phyloP scores from a whole-genome alignment of 805 yeast species.

The Spathaspora hagerdaliae region DNA sequence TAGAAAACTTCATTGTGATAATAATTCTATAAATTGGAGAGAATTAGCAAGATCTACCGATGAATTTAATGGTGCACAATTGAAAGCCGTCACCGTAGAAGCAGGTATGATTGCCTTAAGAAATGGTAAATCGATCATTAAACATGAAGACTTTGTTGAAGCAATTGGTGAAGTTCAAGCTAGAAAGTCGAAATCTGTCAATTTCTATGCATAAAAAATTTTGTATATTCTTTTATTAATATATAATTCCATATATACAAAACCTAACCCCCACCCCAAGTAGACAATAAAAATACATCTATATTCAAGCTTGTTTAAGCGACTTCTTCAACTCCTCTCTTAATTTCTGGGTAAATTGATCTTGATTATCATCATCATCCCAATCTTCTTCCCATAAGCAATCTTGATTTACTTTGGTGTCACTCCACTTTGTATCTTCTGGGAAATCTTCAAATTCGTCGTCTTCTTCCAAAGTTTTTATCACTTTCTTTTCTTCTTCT shows the following conservation, averaged over 20 bases:
- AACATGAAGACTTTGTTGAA: constrained; percentile 97
- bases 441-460: constrained; percentile 98
- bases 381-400: constrained; percentile 94
- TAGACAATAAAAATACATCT: background rate
- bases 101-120: constrained; percentile 99
- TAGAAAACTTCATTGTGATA: constrained; percentile 89
- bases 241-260: background rate
- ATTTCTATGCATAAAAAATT: constrained; percentile 78
- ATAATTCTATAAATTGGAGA: constrained; percentile 88
- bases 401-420: constrained; percentile 48
- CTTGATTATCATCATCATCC: constrained; percentile 94
- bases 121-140: constrained; percentile 85
- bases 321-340: constrained; percentile 43
- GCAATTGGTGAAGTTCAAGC: constrained; percentile 98
- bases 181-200: constrained; percentile 89
- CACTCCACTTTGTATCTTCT: constrained; percentile 74
- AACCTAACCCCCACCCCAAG: background rate
- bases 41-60: constrained; percentile 97
- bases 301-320: constrained; percentile 10
- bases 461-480: constrained; percentile 86
- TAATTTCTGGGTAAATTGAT: constrained; percentile 75
- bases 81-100: constrained; percentile 97
- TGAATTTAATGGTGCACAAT: constrained; percentile 98
- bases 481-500: constrained; percentile 33
- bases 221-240: constrained; percentile 2